These are phyloP conservation scores for Rhizophora mangle DNA, from an alignment of 345 rosid species.

Conservation along the genomic window DNA sequence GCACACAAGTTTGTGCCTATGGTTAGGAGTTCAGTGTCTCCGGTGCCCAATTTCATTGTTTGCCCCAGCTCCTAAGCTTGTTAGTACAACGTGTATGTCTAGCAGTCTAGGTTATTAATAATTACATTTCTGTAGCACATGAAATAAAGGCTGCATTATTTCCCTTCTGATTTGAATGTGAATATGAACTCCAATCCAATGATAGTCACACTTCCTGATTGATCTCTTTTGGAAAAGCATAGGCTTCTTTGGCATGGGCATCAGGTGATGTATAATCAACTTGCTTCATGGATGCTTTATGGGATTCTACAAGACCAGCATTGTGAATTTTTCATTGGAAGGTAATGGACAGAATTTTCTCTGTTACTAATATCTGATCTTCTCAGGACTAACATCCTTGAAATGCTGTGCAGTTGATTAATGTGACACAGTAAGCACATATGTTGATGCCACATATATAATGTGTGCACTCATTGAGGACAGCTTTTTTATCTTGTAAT, in stretches of 20 bases:
- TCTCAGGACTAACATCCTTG: too few species aligned
- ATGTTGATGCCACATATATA: too few species aligned
- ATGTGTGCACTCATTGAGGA: background rate
- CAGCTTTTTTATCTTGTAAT: background rate
- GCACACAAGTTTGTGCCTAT: too few species aligned
- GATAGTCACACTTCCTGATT: background rate
- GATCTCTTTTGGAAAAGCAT: slow-evolving; percentile 15
- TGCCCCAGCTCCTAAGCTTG: too few species aligned
- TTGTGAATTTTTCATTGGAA: slow-evolving; percentile 80
- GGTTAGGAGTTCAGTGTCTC: too few species aligned
- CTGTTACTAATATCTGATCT: too few species aligned
- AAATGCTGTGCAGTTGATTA: too few species aligned
- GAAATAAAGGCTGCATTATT: background rate
- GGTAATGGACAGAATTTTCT: slow-evolving; percentile 35
- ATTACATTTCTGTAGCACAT: background rate
- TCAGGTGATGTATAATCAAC: slow-evolving; percentile 92
- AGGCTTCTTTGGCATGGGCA: slow-evolving; percentile 99
- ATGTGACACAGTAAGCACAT: too few species aligned
- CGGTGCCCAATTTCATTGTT: too few species aligned
- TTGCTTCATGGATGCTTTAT: slow-evolving; percentile 94
- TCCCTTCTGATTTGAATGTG: too few species aligned
- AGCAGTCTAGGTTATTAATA: background rate
- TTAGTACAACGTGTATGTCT: too few species aligned
- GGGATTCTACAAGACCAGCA: slow-evolving; percentile 97
- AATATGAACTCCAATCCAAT: slow-evolving; percentile 1